These are phyloP conservation scores for Solanum hybrid DNA, from an alignment of 305 asterid genomes.

Conservation along the genomic window DNA sequence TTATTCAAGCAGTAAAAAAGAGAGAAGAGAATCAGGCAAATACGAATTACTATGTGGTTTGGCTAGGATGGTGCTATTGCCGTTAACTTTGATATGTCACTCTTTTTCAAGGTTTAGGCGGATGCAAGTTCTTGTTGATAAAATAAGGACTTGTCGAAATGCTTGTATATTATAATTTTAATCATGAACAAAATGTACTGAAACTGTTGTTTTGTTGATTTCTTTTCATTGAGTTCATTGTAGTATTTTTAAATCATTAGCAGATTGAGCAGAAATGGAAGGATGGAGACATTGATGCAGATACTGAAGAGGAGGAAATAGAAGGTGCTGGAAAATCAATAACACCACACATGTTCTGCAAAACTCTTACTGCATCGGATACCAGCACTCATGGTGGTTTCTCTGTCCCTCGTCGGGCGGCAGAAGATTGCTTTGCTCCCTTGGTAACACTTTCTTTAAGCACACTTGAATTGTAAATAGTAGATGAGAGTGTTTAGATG, in stretches of 20 bases:
- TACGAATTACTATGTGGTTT: neutral
- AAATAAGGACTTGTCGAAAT: neutral
- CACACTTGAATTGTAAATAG: neutral
- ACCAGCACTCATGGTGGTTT: slow-evolving; percentile 99
- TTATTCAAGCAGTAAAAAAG: neutral
- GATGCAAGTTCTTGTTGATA: neutral
- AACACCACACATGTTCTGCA: slow-evolving; percentile 96
- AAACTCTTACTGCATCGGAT: slow-evolving; percentile 97
- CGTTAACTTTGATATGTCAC: neutral
- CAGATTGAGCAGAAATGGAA: slow-evolving; percentile 85
- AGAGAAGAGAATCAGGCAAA: neutral
- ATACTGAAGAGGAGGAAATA: slow-evolving; percentile 52
- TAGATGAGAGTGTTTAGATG: neutral
- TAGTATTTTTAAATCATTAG: neutral
- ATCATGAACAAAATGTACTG: neutral
- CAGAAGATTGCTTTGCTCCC: slow-evolving; percentile 99
- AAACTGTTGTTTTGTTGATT: neutral
- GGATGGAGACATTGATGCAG: slow-evolving; percentile 51
- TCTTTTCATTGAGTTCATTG: neutral
- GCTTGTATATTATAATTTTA: neutral
- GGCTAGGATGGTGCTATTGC: neutral
- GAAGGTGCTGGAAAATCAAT: slow-evolving; percentile 47
- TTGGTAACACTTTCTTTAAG: slow-evolving; percentile 36
- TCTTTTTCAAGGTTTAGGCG: neutral
- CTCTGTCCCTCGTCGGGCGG: slow-evolving; percentile 99